phyloP scores from a whole-genome alignment of 768 basidiomycete species.

The Pleurotus sapidus region DNA sequence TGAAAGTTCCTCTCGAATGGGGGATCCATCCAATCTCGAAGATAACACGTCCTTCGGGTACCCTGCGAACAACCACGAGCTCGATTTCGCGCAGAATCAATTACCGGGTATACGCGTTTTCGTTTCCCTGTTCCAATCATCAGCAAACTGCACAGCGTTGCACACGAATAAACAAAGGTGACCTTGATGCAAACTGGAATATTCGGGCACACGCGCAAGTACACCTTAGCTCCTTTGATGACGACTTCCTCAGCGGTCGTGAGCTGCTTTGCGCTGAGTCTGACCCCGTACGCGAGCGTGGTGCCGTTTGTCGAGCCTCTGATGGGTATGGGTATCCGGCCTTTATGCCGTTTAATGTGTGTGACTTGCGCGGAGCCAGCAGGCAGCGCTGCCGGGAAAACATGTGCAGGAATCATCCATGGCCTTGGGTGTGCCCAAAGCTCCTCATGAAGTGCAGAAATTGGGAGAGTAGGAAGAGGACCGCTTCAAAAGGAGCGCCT shows the following conservation, averaged over 20 bases:
- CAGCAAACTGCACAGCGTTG: background rate
- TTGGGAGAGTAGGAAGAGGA: slow-evolving; percentile 3
- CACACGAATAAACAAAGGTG: slow-evolving; percentile 13
- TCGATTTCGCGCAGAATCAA: background rate
- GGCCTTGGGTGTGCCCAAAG: background rate
- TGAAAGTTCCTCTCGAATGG: slow-evolving; percentile 89
- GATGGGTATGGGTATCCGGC: slow-evolving; percentile 41
- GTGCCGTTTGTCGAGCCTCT: too few relatives aligned
- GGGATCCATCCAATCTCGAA: slow-evolving; percentile 91
- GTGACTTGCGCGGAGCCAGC: too few relatives aligned
- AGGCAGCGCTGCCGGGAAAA: slow-evolving; percentile 17
- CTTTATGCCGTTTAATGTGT: slow-evolving; percentile 41
- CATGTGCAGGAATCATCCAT: slow-evolving; percentile 27
- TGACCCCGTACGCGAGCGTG: too few relatives aligned
- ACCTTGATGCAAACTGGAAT: slow-evolving; percentile 98
- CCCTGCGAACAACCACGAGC: slow-evolving; percentile 40
- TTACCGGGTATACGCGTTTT: slow-evolving; percentile 90
- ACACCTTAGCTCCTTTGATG: slow-evolving; percentile 86
- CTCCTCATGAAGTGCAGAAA: background rate
- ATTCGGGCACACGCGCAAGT: slow-evolving; percentile 90
- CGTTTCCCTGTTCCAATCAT: slow-evolving; percentile 68
- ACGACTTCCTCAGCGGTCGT: slow-evolving; percentile 67
- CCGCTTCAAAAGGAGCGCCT: background rate
- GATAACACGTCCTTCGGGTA: slow-evolving; percentile 84
- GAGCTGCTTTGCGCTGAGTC: too few relatives aligned